These are phyloP conservation scores for Caryocar brasiliense DNA, from an alignment of 441 rosid species.

Conservation along the genomic window DNA sequence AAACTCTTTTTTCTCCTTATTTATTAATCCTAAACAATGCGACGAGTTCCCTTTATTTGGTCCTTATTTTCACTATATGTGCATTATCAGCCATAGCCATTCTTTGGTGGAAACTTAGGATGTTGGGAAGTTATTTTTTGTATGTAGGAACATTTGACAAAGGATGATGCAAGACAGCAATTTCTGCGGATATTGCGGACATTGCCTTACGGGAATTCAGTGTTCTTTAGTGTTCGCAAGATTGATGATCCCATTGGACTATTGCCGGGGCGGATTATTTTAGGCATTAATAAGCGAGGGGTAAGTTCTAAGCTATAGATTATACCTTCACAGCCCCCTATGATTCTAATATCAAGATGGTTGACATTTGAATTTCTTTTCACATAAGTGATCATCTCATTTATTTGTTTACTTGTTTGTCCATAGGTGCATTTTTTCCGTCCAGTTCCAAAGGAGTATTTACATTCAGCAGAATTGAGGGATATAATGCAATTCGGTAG, in stretches of 20 bases:
- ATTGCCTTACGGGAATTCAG: constrained; percentile 89
- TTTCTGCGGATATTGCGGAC: constrained; percentile 73
- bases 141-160: constrained; percentile 68
- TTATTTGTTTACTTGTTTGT: constrained; percentile 13
- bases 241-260: constrained; percentile 99
- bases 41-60: too few species aligned
- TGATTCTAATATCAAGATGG: not conserved
- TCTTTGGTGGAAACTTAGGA: not conserved
- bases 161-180: constrained; percentile 97
- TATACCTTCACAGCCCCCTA: not conserved
- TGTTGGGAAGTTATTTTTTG: not conserved
- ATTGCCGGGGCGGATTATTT: constrained; percentile 79
- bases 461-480: constrained; percentile 92
- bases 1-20: too few species aligned
- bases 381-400: not conserved
- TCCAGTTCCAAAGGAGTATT: constrained; percentile 92
- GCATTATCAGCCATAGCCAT: too few species aligned
- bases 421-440: constrained; percentile 88
- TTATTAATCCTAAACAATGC: too few species aligned
- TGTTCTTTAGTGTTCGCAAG: constrained; percentile 87
- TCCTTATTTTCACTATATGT: too few species aligned
- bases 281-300: constrained; percentile 98
- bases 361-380: not conserved
- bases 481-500: constrained; percentile 99
- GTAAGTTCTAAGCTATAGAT: constrained; percentile 33